Base-by-base conservation (phyloP, 2,329 filamentous ascomycete genomes). In the Mycogone perniciosa region DNA sequence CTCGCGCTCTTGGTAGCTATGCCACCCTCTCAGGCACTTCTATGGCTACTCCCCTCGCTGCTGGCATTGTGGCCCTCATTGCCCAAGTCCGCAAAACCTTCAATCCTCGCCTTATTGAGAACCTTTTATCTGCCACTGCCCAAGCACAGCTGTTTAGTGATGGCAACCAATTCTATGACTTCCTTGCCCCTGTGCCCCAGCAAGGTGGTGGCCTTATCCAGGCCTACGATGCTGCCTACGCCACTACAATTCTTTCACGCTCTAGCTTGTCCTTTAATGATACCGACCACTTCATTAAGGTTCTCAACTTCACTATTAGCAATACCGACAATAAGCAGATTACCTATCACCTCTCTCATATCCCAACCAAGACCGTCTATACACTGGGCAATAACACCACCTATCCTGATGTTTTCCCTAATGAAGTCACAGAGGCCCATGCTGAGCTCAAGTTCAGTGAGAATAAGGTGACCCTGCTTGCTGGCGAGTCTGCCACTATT, bases 251-350 rank as follows among this genome's bases (percentile, higher is more conserved):
- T 7, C 67, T 85, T 13, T 76, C 74, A 59, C 74, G 72, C 7
- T 76, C 77, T 11, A 79, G 75, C 62, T 65, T 86, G 10, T 74
- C 78, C 4, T 83, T 85, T 67, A 85, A 85, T 60, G 82, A 85
- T 62, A 82, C 81, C 0, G 76, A 79, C 55, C 62, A 84, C 68
- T 76, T 82, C 54, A 63, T 63, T 40, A 63, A 69, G 8, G 68
- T 67, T 2, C 67, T 74, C 40, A 73, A 74, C 55, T 81, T 85
- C 60, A 74, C 70, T 37, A 71, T 86, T 56, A 71, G 64, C 57
- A 85, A 85, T 67, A 69, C 69, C 4, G 79, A 76, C 41, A 64
- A 64, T 8, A 66, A 70, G 20, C 62, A 69, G 0, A 62, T 81
- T 42, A 76, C 74, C 52, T 82, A 81, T 64, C 67, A 69, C 4